Evolutionary conservation across 495 filamentous ascomycete genomes (phyloP), one percentile per base, ranked within the genome.

Genomic region (Bryoglossum gracile): DNA sequence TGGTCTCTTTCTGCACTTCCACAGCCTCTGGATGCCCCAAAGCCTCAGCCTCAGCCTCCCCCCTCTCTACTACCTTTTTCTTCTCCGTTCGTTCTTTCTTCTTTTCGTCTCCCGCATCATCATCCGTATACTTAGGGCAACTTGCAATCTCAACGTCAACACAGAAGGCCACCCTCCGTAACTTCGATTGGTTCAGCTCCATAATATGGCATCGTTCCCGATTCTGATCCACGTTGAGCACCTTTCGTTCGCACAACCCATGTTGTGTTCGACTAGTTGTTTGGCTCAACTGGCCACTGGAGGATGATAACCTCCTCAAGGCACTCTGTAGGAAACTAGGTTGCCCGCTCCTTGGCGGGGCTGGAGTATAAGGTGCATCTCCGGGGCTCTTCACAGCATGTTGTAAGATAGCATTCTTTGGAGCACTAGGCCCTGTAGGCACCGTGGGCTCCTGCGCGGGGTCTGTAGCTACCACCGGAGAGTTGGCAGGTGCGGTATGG

Each of bases 61-160:
- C 80, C 45, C 78, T 83, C 33, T 82, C 82, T 43, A 83, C 81
- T 4, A 73, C 58, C 61, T 83, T 87, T 48, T 77, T 79, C 52
- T 83, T 81, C 65, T 84, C 64, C 28, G 62, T 64, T 69, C 82
- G 69, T 40, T 78, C 73, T 45, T 63, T 65, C 47, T 65, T 67
- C 36, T 64, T 59, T 16, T 59, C 59, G 16, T 42, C 50, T 1
- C 41, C 18, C 18, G 54, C 16, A 18, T 67, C 63, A 18, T 74
- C 73, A 8, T 81, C 77, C 17, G 48, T 61, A 53, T 84, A 77
- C 50, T 66, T 70, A 3, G 75, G 74, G 62, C 74, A 72, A 19
- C 68, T 72, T 34, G 92, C 90, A 58, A 98, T 92, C 67, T 98
- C 92, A 10, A 98, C 92, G 63, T 98, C 92, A 3, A 98, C 92